phyloP scores from a whole-genome alignment of 352 stramenopile genomes.

The Thalassiosira delicatula region DNA sequence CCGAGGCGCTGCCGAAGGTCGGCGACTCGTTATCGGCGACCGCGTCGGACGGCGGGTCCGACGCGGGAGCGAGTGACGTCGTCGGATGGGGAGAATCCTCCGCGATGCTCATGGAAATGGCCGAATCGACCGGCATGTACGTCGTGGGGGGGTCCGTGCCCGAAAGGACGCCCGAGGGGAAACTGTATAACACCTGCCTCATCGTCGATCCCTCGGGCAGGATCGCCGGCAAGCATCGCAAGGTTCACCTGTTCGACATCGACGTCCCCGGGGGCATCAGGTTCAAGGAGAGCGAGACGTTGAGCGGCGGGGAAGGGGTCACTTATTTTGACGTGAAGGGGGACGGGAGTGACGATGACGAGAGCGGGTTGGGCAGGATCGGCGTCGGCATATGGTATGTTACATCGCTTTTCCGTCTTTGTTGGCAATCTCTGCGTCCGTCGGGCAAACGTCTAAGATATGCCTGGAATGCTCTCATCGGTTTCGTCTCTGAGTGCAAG shows the following conservation, averaged over 20 bases:
- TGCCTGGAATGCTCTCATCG: too few relatives aligned
- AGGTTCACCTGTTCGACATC: slow-evolving; percentile 99
- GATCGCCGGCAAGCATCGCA: slow-evolving; percentile 98
- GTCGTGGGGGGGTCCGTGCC: slow-evolving; percentile 98
- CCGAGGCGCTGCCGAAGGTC: slow-evolving; percentile 91
- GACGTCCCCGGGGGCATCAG: slow-evolving; percentile 98
- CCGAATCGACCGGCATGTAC: slow-evolving; percentile 89
- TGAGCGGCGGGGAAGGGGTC: slow-evolving; percentile 90
- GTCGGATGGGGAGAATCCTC: slow-evolving; percentile 89
- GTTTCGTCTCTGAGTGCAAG: too few relatives aligned
- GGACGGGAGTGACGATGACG: slow-evolving; percentile 34
- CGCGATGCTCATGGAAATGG: slow-evolving; percentile 89
- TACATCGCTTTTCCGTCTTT: too few relatives aligned
- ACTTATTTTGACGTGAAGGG: slow-evolving; percentile 82
- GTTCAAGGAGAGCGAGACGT: slow-evolving; percentile 99
- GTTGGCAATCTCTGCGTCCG: too few relatives aligned
- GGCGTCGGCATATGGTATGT: slow-evolving; percentile 94
- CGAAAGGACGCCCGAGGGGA: slow-evolving; percentile 85
- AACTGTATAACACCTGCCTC: slow-evolving; percentile 99
- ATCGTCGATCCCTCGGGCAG: slow-evolving; percentile 92
- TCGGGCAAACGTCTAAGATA: too few relatives aligned
- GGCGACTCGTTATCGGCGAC: slow-evolving; percentile 45
- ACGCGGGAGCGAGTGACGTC: too few relatives aligned
- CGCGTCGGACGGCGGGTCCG: too few relatives aligned
- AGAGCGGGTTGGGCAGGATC: slow-evolving; percentile 88